phyloP scores from a whole-genome alignment of 2,329 filamentous ascomycete genomes.

The Rhexocercosporidium sp. region DNA sequence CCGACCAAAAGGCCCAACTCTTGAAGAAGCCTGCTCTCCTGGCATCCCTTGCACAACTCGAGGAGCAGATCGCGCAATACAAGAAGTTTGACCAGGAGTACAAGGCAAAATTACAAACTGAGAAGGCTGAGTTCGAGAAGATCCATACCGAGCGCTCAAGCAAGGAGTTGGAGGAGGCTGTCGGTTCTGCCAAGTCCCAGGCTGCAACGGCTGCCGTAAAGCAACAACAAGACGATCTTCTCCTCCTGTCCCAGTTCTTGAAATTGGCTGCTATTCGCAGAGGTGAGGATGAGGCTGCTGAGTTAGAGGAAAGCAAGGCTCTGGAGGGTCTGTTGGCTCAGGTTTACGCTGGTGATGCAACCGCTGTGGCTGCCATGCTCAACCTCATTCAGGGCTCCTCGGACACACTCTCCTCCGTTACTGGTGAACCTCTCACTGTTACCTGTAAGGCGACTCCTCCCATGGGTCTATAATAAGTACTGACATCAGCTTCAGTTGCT shows the following conservation, averaged over 20 bases:
- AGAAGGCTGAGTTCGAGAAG: conserved; percentile 67
- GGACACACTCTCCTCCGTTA: conserved; percentile 69
- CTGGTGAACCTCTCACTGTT: conserved; percentile 67
- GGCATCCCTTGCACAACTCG: conserved; percentile 69
- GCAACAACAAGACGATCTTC: conserved; percentile 66
- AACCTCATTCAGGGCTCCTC: conserved; percentile 77
- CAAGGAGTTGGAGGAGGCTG: conserved; percentile 52
- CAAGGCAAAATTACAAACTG: conserved; percentile 61
- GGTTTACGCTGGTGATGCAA: conserved; percentile 79
- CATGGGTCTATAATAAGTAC: background rate
- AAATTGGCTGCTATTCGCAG: conserved; percentile 78
- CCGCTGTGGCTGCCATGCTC: conserved; percentile 74
- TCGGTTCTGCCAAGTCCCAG: conserved; percentile 53
- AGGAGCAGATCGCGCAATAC: conserved; percentile 76
- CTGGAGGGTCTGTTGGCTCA: conserved; percentile 80
- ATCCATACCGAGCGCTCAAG: conserved; percentile 55
- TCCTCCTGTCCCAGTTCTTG: conserved; percentile 79
- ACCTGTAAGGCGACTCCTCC: conserved; percentile 65
- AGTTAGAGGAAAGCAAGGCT: conserved; percentile 75
- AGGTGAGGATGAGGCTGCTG: conserved; percentile 66
- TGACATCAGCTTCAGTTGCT: conserved; percentile 51
- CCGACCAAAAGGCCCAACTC: conserved; percentile 78
- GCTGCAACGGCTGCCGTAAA: conserved; percentile 60
- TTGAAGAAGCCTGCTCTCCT: conserved; percentile 78
- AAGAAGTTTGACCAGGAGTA: conserved; percentile 78